Percentiles rank a stretch among this genome's conserved stretches.
phyloP scores from a whole-genome alignment of 345 rosid species.

The Sonneratia alba region DNA sequence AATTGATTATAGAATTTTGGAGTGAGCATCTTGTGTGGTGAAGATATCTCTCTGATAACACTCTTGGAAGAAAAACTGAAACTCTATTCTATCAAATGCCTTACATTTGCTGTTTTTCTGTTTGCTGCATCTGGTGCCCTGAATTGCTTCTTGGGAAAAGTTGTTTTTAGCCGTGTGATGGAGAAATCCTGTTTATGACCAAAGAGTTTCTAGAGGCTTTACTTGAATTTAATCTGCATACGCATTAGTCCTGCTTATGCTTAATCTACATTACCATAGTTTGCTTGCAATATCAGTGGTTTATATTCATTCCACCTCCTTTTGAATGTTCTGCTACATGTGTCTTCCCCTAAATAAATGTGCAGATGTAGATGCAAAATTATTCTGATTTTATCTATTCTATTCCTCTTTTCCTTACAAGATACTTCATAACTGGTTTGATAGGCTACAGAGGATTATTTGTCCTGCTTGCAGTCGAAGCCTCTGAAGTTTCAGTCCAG shows the following conservation, averaged over 20 bases:
- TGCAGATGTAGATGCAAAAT: not conserved
- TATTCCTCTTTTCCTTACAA: not conserved
- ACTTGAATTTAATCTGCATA: not conserved
- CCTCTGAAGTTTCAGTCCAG: conserved; percentile 3
- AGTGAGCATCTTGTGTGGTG: not conserved
- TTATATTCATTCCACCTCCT: not conserved
- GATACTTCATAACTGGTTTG: not conserved
- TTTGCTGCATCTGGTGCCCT: not conserved
- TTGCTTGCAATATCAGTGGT: not conserved
- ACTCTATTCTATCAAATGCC: not conserved
- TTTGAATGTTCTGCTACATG: not conserved
- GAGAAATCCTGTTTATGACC: not conserved
- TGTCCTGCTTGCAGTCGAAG: not conserved
- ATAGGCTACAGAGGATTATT: not conserved
- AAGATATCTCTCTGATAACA: not conserved
- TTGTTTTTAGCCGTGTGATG: too few relatives aligned
- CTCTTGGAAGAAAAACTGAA: not conserved
- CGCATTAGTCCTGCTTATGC: not conserved
- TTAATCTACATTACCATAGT: not conserved
- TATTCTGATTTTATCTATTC: not conserved
- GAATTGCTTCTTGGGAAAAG: not conserved
- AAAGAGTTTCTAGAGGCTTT: not conserved
- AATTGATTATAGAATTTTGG: not conserved
- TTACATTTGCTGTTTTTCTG: not conserved
- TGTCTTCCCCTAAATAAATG: not conserved